Conservation (phyloP, 805 yeast species). For the Saturnispora hagleri region DNA sequence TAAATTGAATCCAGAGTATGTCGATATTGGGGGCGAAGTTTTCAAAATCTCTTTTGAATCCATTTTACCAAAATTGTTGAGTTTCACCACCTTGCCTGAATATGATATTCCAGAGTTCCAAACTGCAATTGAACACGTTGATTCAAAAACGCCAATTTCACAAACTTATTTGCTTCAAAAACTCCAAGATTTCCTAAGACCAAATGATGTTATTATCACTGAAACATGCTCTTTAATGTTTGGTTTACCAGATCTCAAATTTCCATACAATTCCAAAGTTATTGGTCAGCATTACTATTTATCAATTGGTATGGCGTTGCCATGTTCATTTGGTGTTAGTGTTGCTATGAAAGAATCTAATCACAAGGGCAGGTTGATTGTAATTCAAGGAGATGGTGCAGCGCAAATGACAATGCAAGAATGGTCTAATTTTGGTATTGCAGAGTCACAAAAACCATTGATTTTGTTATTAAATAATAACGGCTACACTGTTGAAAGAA, state of each 20-base stretch:
- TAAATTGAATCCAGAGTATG: slow-evolving; percentile 43
- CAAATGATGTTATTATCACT: slow-evolving; percentile 62
- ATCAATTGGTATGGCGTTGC: slow-evolving; percentile 84
- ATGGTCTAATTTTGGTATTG: slow-evolving; percentile 22
- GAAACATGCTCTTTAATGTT: slow-evolving; percentile 84
- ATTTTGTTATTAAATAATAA: slow-evolving; percentile 71
- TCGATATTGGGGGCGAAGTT: slow-evolving; percentile 35
- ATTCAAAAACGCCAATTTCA: slow-evolving; percentile 32
- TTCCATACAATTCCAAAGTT: slow-evolving; percentile 44
- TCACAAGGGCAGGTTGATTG: slow-evolving; percentile 42
- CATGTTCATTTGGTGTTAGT: slow-evolving; percentile 77
- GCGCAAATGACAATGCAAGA: slow-evolving; percentile 94
- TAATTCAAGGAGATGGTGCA: slow-evolving; percentile 88
- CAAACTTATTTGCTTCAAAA: slow-evolving; percentile 37
- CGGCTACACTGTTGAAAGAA: slow-evolving; percentile 87
- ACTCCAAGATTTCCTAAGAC: slow-evolving; percentile 30
- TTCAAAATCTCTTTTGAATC: slow-evolving; percentile 38
- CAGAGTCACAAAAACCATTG: slow-evolving; percentile 59
- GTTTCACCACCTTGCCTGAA: slow-evolving; percentile 10
- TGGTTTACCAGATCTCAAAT: slow-evolving; percentile 56
- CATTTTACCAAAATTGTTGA: slow-evolving; percentile 37
- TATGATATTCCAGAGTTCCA: slow-evolving; percentile 9
- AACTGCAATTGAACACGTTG: slow-evolving; percentile 15
- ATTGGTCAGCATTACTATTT: slow-evolving; percentile 70
- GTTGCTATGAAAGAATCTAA: slow-evolving; percentile 55